A percentile compares a stretch with the other conserved stretches of the same genome.
These are phyloP conservation scores for Scutellaria baicalensis DNA, from an alignment of 257 asterid species.

Conservation along the genomic window DNA sequence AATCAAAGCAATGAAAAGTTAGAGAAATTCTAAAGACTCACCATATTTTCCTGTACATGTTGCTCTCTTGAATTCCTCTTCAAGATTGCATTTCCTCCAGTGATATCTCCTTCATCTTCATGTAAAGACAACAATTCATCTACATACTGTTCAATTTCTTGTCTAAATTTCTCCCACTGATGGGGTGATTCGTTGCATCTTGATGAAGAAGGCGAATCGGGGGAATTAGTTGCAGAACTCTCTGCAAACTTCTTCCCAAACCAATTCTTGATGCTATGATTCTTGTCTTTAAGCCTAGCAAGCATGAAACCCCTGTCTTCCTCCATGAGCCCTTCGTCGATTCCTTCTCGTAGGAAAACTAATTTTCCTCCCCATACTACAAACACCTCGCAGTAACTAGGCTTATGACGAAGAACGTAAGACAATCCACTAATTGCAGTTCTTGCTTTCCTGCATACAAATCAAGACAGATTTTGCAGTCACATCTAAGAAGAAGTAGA, in stretches of 20 bases:
- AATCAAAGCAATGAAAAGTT: background rate
- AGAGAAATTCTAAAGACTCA: background rate
- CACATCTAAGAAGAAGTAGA: background rate
- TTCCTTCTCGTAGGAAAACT: slow-evolving; percentile 42
- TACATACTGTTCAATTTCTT: slow-evolving; percentile 37
- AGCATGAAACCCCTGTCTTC: slow-evolving; percentile 38
- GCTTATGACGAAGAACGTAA: slow-evolving; percentile 45
- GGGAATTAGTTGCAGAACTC: slow-evolving; percentile 5
- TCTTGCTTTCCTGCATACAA: slow-evolving; percentile 48
- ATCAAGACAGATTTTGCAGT: background rate
- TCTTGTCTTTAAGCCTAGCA: slow-evolving; percentile 38
- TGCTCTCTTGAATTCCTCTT: slow-evolving; percentile 12
- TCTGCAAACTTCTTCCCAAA: slow-evolving; percentile 39
- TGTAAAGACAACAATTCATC: slow-evolving; percentile 29
- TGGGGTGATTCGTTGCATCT: slow-evolving; percentile 14
- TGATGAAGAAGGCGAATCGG: slow-evolving; percentile 29
- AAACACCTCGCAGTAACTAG: slow-evolving; percentile 48
- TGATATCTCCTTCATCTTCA: slow-evolving; percentile 20
- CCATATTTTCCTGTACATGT: slow-evolving; percentile 32
- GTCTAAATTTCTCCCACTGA: slow-evolving; percentile 37
- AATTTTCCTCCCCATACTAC: slow-evolving; percentile 43
- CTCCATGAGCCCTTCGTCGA: slow-evolving; percentile 34
- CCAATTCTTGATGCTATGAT: slow-evolving; percentile 40
- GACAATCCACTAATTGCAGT: slow-evolving; percentile 43
- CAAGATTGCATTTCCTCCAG: slow-evolving; percentile 12